phyloP scores from a whole-genome alignment of 768 basidiomycete genomes.

The Xerocomellus amylosporus region DNA sequence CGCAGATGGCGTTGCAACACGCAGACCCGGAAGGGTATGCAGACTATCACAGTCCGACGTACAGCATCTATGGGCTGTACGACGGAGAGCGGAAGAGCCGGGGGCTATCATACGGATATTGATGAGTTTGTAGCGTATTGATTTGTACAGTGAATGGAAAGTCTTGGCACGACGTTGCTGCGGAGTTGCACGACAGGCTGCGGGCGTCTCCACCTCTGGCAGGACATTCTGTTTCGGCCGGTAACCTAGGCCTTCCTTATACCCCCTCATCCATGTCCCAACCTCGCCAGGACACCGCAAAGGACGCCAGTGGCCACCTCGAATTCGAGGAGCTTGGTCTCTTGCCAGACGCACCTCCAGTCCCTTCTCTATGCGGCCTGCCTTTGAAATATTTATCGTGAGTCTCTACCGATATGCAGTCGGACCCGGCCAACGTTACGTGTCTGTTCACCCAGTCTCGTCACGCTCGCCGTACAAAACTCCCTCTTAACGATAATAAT shows the following conservation, averaged over 20 bases:
- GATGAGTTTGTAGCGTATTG: conserved; percentile 12
- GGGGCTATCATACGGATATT: conserved; percentile 24
- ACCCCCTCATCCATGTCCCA: conserved; percentile 30
- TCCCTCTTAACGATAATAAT: conserved; percentile 88
- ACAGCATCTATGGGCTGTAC: conserved; percentile 78
- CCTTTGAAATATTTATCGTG: conserved; percentile 81
- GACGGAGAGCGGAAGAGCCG: conserved; percentile 58
- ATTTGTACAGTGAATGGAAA: conserved; percentile 12
- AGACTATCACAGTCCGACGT: conserved; percentile 76
- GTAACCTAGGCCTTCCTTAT: conserved; percentile 12
- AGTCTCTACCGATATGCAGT: conserved; percentile 14
- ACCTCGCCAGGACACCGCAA: conserved; percentile 21
- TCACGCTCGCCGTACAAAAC: conserved; percentile 91
- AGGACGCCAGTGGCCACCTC: conserved; percentile 36
- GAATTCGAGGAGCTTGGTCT: conserved; percentile 47
- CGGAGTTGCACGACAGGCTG: conserved; percentile 13
- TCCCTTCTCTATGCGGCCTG: conserved; percentile 63
- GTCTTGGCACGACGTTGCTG: conserved; percentile 17
- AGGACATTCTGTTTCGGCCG: neutral
- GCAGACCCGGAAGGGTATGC: conserved; percentile 58
- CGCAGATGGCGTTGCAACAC: conserved; percentile 72
- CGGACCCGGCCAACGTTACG: neutral
- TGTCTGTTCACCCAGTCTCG: conserved; percentile 45
- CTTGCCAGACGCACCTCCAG: conserved; percentile 34
- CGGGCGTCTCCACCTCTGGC: conserved; percentile 1